Conservation (phyloP, 129 eudicot species). For the Saposhnikovia divaricata region DNA sequence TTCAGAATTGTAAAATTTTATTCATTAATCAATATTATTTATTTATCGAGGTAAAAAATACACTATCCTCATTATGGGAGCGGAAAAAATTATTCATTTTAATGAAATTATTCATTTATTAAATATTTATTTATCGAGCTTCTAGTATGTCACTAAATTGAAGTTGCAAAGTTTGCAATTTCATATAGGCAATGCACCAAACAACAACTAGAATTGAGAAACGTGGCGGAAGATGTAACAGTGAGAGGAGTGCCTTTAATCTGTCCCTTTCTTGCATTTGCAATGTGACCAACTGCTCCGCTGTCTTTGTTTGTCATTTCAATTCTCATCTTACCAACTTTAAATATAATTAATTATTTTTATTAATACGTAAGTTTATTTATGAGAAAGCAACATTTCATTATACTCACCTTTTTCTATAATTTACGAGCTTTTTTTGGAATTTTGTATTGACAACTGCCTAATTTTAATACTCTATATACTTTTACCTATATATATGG, state of each 20-base stretch:
- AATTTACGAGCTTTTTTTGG: not conserved
- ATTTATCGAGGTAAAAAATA: too few relatives aligned
- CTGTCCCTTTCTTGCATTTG: not conserved
- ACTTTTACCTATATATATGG: not conserved
- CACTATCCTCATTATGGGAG: too few relatives aligned
- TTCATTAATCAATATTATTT: too few relatives aligned
- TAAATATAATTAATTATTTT: too few relatives aligned
- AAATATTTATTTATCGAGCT: too few relatives aligned
- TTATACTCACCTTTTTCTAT: not conserved
- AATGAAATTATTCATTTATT: too few relatives aligned
- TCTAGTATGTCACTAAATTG: too few relatives aligned
- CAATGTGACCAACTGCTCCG: conserved; percentile 8
- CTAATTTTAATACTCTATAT: not conserved
- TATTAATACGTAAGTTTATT: too few relatives aligned
- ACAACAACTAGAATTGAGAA: not conserved
- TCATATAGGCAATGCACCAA: too few relatives aligned
- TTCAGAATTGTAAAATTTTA: too few relatives aligned
- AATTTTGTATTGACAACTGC: not conserved
- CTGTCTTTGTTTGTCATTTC: not conserved
- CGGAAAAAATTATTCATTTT: too few relatives aligned
- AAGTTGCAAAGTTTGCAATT: too few relatives aligned
- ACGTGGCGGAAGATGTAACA: not conserved
- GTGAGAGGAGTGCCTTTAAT: not conserved
- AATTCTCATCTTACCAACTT: not conserved
- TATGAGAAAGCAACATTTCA: not conserved